These are phyloP conservation scores for Candida sonorensis DNA, from an alignment of 805 yeast genomes.

Conservation along the genomic window DNA sequence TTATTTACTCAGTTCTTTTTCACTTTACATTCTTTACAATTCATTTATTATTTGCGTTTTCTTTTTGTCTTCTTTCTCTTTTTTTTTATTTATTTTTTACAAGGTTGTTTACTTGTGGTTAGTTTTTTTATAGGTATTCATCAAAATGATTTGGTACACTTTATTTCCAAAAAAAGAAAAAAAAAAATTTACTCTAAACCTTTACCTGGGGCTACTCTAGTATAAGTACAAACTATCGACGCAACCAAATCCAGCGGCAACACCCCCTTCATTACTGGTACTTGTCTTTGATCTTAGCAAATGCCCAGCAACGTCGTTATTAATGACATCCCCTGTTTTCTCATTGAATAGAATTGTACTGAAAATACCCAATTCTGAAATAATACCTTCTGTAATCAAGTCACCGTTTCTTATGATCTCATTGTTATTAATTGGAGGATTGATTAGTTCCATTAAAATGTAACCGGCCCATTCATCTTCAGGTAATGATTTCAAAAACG, in stretches of 20 bases:
- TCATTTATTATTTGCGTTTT: neutral
- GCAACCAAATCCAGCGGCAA: slow-evolving; percentile 98
- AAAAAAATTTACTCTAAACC: neutral
- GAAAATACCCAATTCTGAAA: slow-evolving; percentile 88
- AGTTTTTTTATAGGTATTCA: no score
- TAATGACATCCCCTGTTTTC: slow-evolving; percentile 42
- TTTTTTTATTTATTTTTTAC: no score
- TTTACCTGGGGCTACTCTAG: no score
- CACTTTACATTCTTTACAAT: neutral
- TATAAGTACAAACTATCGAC: slow-evolving; percentile 74
- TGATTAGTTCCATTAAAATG: slow-evolving; percentile 88
- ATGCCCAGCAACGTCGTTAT: slow-evolving; percentile 76
- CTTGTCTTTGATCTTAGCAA: slow-evolving; percentile 83
- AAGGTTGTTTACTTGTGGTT: neutral
- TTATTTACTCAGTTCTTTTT: no score
- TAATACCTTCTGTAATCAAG: slow-evolving; percentile 61
- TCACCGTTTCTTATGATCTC: slow-evolving; percentile 63
- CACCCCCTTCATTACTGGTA: slow-evolving; percentile 93
- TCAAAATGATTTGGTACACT: no score
- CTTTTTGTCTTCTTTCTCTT: neutral
- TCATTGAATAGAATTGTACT: slow-evolving; percentile 78
- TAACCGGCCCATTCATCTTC: slow-evolving; percentile 82
- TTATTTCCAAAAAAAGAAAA: no score
- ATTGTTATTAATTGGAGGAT: slow-evolving; percentile 65
- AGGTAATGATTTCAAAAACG: slow-evolving; percentile 50